phyloP scores from a whole-genome alignment of 2,329 filamentous ascomycete species.

The Gliomastix tumulicola region DNA sequence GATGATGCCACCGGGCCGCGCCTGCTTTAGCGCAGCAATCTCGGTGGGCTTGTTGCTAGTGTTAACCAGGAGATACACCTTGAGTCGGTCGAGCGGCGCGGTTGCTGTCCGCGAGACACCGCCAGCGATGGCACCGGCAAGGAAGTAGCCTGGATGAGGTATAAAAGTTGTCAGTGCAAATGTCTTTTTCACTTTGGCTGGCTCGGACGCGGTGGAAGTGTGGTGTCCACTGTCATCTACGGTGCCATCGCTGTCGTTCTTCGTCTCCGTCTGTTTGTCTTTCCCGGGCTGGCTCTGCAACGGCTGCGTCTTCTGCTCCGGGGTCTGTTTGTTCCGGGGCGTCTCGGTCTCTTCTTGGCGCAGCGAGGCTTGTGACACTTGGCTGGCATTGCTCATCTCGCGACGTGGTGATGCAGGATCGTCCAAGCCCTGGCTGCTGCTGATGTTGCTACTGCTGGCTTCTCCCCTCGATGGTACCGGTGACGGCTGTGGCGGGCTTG shows the following conservation, averaged over 20 bases:
- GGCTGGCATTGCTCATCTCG: neutral
- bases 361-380: no score
- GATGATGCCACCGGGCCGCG: conserved; percentile 34
- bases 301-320: conserved; percentile 1
- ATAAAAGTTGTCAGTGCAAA: conserved; percentile 59
- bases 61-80: conserved; percentile 95
- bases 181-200: conserved; percentile 30
- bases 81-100: conserved; percentile 90
- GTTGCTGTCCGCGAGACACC: conserved; percentile 93
- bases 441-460: neutral
- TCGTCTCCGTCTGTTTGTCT: neutral
- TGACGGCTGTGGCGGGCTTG: conserved; percentile 9
- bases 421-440: no score
- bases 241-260: conserved; percentile 15
- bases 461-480: conserved; percentile 7
- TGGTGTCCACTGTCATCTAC: conserved; percentile 9
- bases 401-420: conserved; percentile 4
- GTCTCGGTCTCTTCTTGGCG: no score
- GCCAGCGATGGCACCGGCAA: conserved; percentile 90
- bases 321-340: no score
- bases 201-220: conserved; percentile 23
- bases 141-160: conserved; percentile 92
- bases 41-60: conserved; percentile 43
- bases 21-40: conserved; percentile 45
- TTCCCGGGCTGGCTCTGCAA: no score